Percentiles rank a stretch among this genome's conserved stretches.
These are phyloP conservation scores for Backusella macrospora DNA, from an alignment of 192 early-diverging fungal species.

Conservation along the genomic window DNA sequence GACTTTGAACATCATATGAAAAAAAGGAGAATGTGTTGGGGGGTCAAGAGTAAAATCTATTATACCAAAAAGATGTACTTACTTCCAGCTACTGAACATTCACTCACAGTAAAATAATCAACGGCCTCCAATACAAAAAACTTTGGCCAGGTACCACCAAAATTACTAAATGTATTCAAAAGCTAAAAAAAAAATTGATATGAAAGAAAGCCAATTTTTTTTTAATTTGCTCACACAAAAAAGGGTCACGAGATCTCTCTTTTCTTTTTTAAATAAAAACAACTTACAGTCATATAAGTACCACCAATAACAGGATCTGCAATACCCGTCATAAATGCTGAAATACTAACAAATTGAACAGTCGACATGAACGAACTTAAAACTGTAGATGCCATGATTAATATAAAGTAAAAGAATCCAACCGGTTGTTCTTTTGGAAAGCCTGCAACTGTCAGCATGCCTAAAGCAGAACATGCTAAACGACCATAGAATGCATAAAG, in stretches of 20 bases:
- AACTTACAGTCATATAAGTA: slow-evolving; percentile 78
- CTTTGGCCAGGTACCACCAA: slow-evolving; percentile 96
- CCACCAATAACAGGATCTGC: slow-evolving; percentile 95
- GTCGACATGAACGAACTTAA: slow-evolving; percentile 88
- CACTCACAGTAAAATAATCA: slow-evolving; percentile 84
- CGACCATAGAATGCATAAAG: slow-evolving; percentile 88
- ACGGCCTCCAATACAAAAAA: slow-evolving; percentile 93
- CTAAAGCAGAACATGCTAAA: slow-evolving; percentile 73
- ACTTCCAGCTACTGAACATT: slow-evolving; percentile 61
- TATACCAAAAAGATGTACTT: slow-evolving; percentile 15
- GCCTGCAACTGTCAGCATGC: slow-evolving; percentile 81
- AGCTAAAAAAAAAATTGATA: slow-evolving; percentile 51
- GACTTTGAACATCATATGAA: neutral
- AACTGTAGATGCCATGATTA: slow-evolving; percentile 80
- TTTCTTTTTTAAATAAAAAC: neutral
- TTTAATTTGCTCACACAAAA: neutral
- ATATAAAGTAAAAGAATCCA: slow-evolving; percentile 69
- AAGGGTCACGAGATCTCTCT: neutral
- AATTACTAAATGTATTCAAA: slow-evolving; percentile 93
- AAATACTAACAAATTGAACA: slow-evolving; percentile 95
- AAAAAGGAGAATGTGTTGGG: neutral
- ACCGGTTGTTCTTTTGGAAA: slow-evolving; percentile 73
- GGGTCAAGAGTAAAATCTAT: neutral
- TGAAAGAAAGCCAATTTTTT: slow-evolving; percentile 5
- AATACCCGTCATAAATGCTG: slow-evolving; percentile 93